Evolutionary conservation across 2,329 filamentous ascomycete genomes (phyloP).

Genomic region (Zymoseptoria crescenta): DNA sequence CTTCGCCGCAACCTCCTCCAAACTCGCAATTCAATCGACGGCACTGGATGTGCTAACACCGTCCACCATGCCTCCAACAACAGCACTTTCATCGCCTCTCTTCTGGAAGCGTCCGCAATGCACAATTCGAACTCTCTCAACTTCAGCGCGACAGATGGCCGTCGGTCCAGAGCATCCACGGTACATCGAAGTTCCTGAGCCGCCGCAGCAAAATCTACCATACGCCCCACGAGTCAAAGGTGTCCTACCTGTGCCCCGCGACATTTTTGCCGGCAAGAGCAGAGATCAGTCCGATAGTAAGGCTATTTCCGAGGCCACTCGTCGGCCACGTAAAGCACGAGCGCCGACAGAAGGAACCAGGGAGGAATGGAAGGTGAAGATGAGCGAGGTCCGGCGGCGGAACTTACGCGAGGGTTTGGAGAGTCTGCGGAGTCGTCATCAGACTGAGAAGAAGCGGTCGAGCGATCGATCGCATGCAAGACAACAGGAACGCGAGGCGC

Average conservation of each 20-base stretch:
- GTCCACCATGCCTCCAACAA: slow-evolving; percentile 35
- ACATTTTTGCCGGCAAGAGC: slow-evolving; percentile 58
- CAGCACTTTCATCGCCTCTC: slow-evolving; percentile 25
- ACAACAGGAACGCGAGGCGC: slow-evolving; percentile 42
- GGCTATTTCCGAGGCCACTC: slow-evolving; percentile 15
- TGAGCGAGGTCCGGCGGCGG: slow-evolving; percentile 63
- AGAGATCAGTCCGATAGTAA: slow-evolving; percentile 46
- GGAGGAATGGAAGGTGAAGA: slow-evolving; percentile 59
- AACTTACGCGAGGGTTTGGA: slow-evolving; percentile 65
- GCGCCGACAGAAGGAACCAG: slow-evolving; percentile 37
- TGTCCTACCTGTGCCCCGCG: slow-evolving; percentile 71
- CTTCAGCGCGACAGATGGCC: slow-evolving; percentile 35
- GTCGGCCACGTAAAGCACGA: slow-evolving; percentile 13
- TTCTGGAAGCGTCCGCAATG: slow-evolving; percentile 32
- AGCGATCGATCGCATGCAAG: slow-evolving; percentile 39
- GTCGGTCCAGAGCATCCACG: slow-evolving; percentile 79
- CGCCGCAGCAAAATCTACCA: slow-evolving; percentile 60
- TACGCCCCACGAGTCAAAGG: slow-evolving; percentile 56
- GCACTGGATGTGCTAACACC: neutral
- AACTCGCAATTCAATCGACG: neutral
- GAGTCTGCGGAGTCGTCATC: slow-evolving; percentile 61
- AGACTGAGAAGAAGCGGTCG: slow-evolving; percentile 33
- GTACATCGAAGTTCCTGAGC: slow-evolving; percentile 73
- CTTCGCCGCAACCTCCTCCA: neutral
- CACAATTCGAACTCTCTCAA: slow-evolving; percentile 36